A percentile compares a stretch with the other conserved stretches of the same genome.
These are phyloP conservation scores for Linum trigynum DNA, from an alignment of 345 rosid genomes.

Conservation along the genomic window DNA sequence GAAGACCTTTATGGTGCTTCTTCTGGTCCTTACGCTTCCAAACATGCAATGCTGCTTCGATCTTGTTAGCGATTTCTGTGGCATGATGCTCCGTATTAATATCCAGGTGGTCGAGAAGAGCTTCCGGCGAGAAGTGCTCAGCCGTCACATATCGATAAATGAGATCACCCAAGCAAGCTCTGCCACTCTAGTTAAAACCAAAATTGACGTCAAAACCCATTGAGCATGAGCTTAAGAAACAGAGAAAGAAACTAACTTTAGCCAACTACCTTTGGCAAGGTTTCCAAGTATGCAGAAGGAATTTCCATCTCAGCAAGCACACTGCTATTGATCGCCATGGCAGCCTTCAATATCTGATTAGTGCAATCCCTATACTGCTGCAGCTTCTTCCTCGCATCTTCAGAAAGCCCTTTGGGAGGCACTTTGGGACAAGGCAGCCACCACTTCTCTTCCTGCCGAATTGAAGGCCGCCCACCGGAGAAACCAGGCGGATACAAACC, in stretches of 20 bases:
- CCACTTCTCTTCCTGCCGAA: conserved; percentile 96
- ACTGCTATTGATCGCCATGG: conserved; percentile 88
- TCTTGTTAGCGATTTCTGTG: conserved; percentile 67
- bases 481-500: conserved; percentile 36
- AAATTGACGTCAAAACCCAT: neutral
- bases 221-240: neutral
- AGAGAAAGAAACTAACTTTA: neutral
- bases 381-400: conserved; percentile 63
- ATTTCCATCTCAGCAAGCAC: conserved; percentile 92
- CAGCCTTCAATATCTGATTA: conserved; percentile 90
- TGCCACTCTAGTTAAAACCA: conserved; percentile 42
- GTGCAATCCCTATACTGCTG: conserved; percentile 85
- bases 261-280: conserved; percentile 68
- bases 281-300: conserved; percentile 73
- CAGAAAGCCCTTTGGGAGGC: conserved; percentile 63
- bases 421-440: conserved; percentile 86
- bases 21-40: conserved; percentile 67
- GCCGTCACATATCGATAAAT: conserved; percentile 74
- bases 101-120: conserved; percentile 80
- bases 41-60: conserved; percentile 75
- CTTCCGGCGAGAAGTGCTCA: conserved; percentile 72
- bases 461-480: conserved; percentile 50
- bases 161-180: conserved; percentile 69
- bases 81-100: conserved; percentile 82
- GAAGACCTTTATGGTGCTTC: conserved; percentile 27